These are phyloP conservation scores for Leishmania gerbilli DNA, from an alignment of 208 protist species.

Conservation along the genomic window DNA sequence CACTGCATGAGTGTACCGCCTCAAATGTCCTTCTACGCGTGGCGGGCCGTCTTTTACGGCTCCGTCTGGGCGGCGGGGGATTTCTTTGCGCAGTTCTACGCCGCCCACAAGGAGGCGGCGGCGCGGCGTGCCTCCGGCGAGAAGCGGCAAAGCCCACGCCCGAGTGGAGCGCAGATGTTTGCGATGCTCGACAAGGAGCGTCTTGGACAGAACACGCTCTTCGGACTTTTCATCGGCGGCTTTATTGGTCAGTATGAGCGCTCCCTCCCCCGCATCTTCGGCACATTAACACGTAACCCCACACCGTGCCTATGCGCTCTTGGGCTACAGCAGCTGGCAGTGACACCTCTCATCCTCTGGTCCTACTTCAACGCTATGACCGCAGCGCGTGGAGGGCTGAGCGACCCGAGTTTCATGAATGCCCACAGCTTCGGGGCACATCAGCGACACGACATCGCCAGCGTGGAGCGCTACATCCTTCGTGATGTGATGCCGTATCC, in stretches of 20 bases:
- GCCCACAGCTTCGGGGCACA: slow-evolving; percentile 26
- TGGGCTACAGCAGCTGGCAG: slow-evolving; percentile 60
- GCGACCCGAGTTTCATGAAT: slow-evolving; percentile 57
- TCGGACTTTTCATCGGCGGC: slow-evolving; percentile 45
- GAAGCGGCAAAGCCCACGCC: slow-evolving; percentile 34
- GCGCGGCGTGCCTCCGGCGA: slow-evolving; percentile 42
- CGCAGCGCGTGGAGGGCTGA: slow-evolving; percentile 54
- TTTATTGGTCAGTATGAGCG: slow-evolving; percentile 30
- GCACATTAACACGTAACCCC: slow-evolving; percentile 32
- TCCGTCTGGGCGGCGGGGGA: slow-evolving; percentile 54
- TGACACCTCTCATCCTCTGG: slow-evolving; percentile 65
- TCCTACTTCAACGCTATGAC: slow-evolving; percentile 79
- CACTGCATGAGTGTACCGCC: background rate
- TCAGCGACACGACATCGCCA: slow-evolving; percentile 48
- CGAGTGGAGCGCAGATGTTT: slow-evolving; percentile 50
- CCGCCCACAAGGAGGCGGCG: slow-evolving; percentile 55
- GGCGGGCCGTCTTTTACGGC: slow-evolving; percentile 24
- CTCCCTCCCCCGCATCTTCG: slow-evolving; percentile 41
- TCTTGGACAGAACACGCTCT: slow-evolving; percentile 40
- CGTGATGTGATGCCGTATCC: slow-evolving; percentile 66
- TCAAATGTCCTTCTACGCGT: slow-evolving; percentile 15
- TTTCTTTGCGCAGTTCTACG: slow-evolving; percentile 77
- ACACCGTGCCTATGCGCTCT: slow-evolving; percentile 52
- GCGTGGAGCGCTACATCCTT: slow-evolving; percentile 60
- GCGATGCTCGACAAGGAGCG: slow-evolving; percentile 61